A percentile compares a stretch with the other conserved stretches of the same genome.
phyloP scores from a whole-genome alignment of 179 eudicot species.

The Silene vulgaris region DNA sequence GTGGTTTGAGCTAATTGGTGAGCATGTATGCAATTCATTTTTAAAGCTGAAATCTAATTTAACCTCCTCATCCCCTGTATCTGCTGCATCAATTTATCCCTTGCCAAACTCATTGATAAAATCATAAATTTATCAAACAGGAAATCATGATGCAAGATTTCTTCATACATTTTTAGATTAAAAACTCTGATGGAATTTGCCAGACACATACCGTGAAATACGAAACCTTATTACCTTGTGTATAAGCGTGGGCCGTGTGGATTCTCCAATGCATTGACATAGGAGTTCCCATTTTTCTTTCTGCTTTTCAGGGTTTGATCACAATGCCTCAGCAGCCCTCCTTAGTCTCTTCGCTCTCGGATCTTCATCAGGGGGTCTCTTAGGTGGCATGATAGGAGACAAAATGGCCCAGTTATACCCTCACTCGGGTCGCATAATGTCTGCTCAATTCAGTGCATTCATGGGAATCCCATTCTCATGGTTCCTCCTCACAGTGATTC shows the following conservation, averaged over 20 bases:
- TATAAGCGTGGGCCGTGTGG: not conserved
- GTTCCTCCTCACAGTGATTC: conserved; percentile 67
- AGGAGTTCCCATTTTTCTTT: not conserved
- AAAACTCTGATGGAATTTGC: too few species aligned
- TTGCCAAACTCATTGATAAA: too few species aligned
- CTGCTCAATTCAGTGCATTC: conserved; percentile 84
- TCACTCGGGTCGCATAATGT: conserved; percentile 64
- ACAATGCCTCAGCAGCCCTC: conserved; percentile 65
- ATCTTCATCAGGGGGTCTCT: conserved; percentile 57
- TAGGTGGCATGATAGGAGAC: conserved; percentile 79
- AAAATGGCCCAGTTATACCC: conserved; percentile 56
- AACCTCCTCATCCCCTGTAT: not conserved
- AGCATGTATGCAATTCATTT: conserved; percentile 26
- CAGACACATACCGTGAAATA: too few species aligned
- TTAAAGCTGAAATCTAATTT: not conserved
- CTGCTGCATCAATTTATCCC: not conserved
- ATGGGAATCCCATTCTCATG: conserved; percentile 92
- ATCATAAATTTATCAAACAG: too few species aligned
- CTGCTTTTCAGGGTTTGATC: conserved; percentile 70
- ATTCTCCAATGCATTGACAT: not conserved
- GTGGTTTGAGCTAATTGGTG: conserved; percentile 94
- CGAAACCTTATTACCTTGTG: too few species aligned
- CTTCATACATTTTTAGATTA: too few species aligned
- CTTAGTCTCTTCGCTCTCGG: conserved; percentile 75
- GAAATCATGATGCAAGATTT: too few species aligned